Evolutionary conservation across 345 rosid genomes (phyloP).

Genomic region (Corchorus olitorius): DNA sequence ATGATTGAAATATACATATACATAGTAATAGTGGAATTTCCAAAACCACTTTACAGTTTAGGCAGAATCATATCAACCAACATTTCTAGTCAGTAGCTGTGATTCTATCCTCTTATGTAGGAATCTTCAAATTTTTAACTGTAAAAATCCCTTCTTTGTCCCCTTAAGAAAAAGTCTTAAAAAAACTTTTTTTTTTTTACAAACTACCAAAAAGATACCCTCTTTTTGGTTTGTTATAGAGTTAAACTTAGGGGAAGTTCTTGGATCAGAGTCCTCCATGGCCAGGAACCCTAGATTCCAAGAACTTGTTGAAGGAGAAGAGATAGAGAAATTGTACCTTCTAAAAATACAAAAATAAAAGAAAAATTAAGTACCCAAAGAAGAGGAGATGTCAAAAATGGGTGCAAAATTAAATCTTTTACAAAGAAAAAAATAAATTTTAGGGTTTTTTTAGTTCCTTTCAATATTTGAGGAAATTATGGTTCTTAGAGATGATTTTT

Average conservation of each 20-base stretch:
- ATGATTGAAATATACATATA: neutral
- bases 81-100: neutral
- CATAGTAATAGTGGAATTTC: neutral
- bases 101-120: neutral
- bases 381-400: neutral
- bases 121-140: neutral
- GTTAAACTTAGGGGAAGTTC: neutral
- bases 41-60: neutral
- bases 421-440: neutral
- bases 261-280: neutral
- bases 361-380: neutral
- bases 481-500: neutral
- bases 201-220: neutral
- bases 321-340: neutral
- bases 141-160: neutral
- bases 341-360: neutral
- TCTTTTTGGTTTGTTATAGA: neutral
- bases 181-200: neutral
- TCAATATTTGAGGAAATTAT: constrained; percentile 7
- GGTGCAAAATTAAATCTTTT: neutral
- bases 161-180: neutral
- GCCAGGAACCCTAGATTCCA: neutral
- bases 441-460: neutral
- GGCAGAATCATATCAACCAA: neutral
- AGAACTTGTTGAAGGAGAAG: neutral